Percentiles rank a stretch among this genome's conserved stretches.
Evolutionary conservation across 768 basidiomycete species (phyloP).

Genomic region (Pseudohyphozyma bogoriensis): DNA sequence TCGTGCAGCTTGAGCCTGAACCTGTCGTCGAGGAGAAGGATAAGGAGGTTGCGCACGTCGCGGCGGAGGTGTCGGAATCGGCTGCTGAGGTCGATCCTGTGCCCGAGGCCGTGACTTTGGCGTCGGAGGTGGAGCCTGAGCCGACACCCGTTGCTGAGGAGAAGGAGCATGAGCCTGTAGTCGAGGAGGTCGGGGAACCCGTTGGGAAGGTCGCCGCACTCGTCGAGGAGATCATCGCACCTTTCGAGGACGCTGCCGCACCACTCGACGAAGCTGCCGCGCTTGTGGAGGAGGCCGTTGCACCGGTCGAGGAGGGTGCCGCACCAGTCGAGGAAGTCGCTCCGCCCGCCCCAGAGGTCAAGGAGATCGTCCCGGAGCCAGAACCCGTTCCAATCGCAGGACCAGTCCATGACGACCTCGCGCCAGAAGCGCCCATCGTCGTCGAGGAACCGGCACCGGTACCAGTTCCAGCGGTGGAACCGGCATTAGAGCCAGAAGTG

Average conservation of each 20-base stretch:
- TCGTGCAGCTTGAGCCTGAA: not conserved
- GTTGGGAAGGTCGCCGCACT: too few relatives aligned
- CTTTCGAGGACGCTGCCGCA: too few relatives aligned
- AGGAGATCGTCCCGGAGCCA: too few relatives aligned
- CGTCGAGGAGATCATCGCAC: too few relatives aligned
- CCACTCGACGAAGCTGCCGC: too few relatives aligned
- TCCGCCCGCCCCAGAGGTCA: too few relatives aligned
- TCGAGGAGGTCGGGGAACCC: too few relatives aligned
- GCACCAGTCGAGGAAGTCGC: too few relatives aligned
- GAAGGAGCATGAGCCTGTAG: not conserved
- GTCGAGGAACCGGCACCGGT: not conserved
- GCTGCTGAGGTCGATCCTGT: conserved; percentile 1
- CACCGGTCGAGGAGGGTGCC: too few relatives aligned
- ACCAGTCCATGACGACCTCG: not conserved
- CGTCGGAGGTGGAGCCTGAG: not conserved
- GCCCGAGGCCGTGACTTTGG: not conserved
- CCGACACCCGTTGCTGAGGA: too few relatives aligned
- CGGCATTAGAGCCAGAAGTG: not conserved
- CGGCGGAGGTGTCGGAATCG: not conserved
- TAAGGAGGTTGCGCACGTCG: not conserved
- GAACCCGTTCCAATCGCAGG: not conserved
- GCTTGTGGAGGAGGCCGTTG: too few relatives aligned
- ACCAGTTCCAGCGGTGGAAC: not conserved
- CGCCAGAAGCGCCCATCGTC: too few relatives aligned
- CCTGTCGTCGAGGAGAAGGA: not conserved